Percentiles rank a stretch among this genome's conserved stretches.
These are phyloP conservation scores for Metahyphopichia silvanorum DNA, from an alignment of 805 yeast species.

Conservation along the genomic window DNA sequence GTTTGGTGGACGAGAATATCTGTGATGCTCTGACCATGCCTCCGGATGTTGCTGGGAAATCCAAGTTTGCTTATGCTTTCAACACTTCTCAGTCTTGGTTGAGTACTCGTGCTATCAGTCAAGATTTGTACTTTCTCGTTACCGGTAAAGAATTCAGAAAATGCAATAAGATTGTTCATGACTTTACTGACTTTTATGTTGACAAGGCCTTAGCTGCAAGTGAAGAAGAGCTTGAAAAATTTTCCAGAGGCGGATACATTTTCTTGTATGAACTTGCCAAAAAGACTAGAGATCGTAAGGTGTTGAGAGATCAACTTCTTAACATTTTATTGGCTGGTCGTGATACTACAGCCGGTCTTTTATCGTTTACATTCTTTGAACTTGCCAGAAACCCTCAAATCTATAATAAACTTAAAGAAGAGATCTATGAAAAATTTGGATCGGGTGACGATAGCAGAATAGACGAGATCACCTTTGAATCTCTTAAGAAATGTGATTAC, in stretches of 20 bases:
- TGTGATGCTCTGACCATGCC: slow-evolving; percentile 9
- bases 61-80: slow-evolving; percentile 32
- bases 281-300: slow-evolving; percentile 45
- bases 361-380: slow-evolving; percentile 44
- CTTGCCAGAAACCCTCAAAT: slow-evolving; percentile 41
- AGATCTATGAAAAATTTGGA: slow-evolving; percentile 30
- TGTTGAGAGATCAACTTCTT: slow-evolving; percentile 48
- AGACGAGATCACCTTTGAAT: slow-evolving; percentile 42
- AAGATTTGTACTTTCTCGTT: slow-evolving; percentile 21
- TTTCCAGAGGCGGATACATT: slow-evolving; percentile 37
- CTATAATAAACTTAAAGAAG: slow-evolving; percentile 35
- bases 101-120: slow-evolving; percentile 23
- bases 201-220: slow-evolving; percentile 30
- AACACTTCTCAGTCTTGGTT: slow-evolving; percentile 28
- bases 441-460: slow-evolving; percentile 27
- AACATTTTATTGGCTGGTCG: slow-evolving; percentile 53
- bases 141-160: slow-evolving; percentile 19
- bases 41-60: slow-evolving; percentile 26
- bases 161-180: slow-evolving; percentile 22
- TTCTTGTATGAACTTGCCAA: slow-evolving; percentile 48
- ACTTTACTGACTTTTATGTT: slow-evolving; percentile 36
- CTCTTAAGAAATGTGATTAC: slow-evolving; percentile 47
- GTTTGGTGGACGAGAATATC: slow-evolving; percentile 24
- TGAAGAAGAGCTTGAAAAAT: slow-evolving; percentile 26
- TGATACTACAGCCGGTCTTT: slow-evolving; percentile 52